Evolutionary conservation across 2,329 filamentous ascomycete genomes (phyloP).

Genomic region (Penicillium occitanis): DNA sequence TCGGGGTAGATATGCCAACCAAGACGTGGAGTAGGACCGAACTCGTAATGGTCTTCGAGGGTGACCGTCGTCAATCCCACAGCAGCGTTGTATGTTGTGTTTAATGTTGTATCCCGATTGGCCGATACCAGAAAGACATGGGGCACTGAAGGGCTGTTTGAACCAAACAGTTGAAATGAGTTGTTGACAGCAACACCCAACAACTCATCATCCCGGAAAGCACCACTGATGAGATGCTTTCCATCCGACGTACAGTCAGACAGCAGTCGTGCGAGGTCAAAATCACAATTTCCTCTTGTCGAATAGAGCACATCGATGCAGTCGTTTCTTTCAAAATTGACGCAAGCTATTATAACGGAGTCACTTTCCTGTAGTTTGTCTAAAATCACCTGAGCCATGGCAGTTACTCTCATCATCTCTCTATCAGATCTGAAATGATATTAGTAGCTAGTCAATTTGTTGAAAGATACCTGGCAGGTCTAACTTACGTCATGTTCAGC

Average conservation of each 20-base stretch:
- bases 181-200: slow-evolving; percentile 3
- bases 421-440: not conserved
- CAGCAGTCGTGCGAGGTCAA: slow-evolving; percentile 11
- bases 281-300: slow-evolving; percentile 2
- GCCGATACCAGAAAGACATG: slow-evolving; percentile 19
- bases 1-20: slow-evolving; percentile 17
- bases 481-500: slow-evolving; percentile 37
- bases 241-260: slow-evolving; percentile 11
- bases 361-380: slow-evolving; percentile 5
- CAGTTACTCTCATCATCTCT: slow-evolving; percentile 9
- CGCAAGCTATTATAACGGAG: slow-evolving; percentile 15
- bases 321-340: slow-evolving; percentile 6
- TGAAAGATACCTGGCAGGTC: not conserved
- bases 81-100: not conserved
- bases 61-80: slow-evolving; percentile 18
- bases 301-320: slow-evolving; percentile 11
- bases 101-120: slow-evolving; percentile 2
- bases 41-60: slow-evolving; percentile 7
- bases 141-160: not conserved
- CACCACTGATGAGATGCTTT: slow-evolving; percentile 12
- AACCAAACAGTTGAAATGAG: slow-evolving; percentile 4
- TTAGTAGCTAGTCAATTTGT: not conserved
- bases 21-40: slow-evolving; percentile 2
- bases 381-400: slow-evolving; percentile 16
- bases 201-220: slow-evolving; percentile 10